Conservation (phyloP, 1,284 basidiomycete species). For the Leccinum angustisporum region DNA sequence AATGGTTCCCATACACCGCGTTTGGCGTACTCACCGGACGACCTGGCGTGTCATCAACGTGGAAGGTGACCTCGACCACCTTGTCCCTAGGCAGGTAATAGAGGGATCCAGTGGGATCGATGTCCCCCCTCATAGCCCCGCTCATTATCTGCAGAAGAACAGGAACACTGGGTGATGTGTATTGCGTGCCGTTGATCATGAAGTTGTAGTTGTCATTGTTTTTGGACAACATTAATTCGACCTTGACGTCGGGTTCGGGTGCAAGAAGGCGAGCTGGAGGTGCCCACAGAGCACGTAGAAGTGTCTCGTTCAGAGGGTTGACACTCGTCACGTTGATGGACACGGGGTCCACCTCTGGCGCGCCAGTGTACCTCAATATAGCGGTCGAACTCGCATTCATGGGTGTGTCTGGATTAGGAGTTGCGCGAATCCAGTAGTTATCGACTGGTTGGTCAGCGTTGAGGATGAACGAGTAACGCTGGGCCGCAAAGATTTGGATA, state of each 20-base stretch:
- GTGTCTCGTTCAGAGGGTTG: conserved; percentile 29
- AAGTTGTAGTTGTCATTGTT: conserved; percentile 14
- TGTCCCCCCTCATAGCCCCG: conserved; percentile 32
- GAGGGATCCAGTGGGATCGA: conserved; percentile 42
- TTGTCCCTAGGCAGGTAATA: conserved; percentile 38
- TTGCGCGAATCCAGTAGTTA: too few relatives aligned
- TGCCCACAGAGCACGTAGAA: conserved; percentile 30
- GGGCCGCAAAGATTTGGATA: conserved; percentile 32
- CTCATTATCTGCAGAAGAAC: conserved; percentile 50
- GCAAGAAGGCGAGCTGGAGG: conserved; percentile 20
- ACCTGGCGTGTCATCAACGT: conserved; percentile 7
- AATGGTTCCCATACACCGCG: not conserved
- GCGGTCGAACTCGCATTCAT: conserved; percentile 25
- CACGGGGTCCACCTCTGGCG: conserved; percentile 34
- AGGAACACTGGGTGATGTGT: conserved; percentile 39
- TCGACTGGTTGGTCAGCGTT: too few relatives aligned
- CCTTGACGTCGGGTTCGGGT: conserved; percentile 23
- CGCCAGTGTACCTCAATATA: conserved; percentile 39
- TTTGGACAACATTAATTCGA: conserved; percentile 26
- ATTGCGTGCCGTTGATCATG: conserved; percentile 34
- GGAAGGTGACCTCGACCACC: conserved; percentile 35
- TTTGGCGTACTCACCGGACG: conserved; percentile 9
- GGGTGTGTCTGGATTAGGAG: not conserved
- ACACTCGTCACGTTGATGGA: conserved; percentile 6
- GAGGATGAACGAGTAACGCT: conserved; percentile 36